Evolutionary conservation across 2,329 filamentous ascomycete species (phyloP), one percentile per base, ranked within the genome.

Genomic region (Diaporthe ilicicola): DNA sequence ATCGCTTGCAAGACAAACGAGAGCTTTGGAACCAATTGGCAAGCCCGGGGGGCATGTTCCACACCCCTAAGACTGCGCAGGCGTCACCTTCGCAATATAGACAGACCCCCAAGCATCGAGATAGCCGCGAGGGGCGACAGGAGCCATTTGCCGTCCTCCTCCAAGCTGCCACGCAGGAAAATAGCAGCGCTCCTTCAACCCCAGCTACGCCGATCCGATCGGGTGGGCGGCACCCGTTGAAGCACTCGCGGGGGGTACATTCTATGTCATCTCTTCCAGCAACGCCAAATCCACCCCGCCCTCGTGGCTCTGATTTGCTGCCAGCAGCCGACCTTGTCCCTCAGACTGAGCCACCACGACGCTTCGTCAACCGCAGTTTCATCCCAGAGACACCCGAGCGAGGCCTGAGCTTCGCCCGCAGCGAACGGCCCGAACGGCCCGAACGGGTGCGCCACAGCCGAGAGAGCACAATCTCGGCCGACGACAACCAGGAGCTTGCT

Each of bases 1-100:
- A 91, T 73, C 91, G 95, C 24, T 97, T 98, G 74, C 90, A 93
- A 51, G 94, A 97, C 79, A 97, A 97, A 78, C 87, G 95, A 73
- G 93, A 97, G 78, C 94, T 97, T 77, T 91, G 97, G 76, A 93
- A 93, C 71, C 88, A 88, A 77, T 88, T 97, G 61, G 91, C 93
- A 77, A 92, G 93, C 76, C 93, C 93, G 1, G 92, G 92, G 17
- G 90, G 89, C 64, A 88, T 89, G 42, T 90, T 90, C 69, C 88
- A 92, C 72, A 90, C 89, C 2, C 90, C 91, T 74, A 82, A 86
- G 82, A 80, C 85, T 74, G 80, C 87, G 76, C 75, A 79, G 37
- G 76, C 78, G 17, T 78, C 83, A 27, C 85, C 87, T 4, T 79
- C 84, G 39, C 85, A 86, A 73, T 78, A 78, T 56, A 82, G 85